Conservation (phyloP, 2,329 filamentous ascomycete genomes). For the Aspergillus fijiensis region DNA sequence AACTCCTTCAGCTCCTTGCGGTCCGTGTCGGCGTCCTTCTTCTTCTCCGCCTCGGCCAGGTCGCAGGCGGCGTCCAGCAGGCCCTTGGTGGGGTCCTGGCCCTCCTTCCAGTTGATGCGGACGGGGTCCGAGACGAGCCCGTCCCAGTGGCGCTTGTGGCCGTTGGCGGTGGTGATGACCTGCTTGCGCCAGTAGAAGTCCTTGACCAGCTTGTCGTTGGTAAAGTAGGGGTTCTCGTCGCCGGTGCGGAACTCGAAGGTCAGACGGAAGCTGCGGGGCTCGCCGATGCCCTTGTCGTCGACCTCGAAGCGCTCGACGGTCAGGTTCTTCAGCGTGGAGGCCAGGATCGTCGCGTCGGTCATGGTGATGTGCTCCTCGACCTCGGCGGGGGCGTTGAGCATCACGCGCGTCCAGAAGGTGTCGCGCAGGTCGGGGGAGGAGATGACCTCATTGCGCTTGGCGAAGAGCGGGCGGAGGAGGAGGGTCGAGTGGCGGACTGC, state of each 20-base stretch:
- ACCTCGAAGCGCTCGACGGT: slow-evolving; percentile 80
- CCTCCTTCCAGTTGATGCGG: slow-evolving; percentile 81
- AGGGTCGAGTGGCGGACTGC: slow-evolving; percentile 71
- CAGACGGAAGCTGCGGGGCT: slow-evolving; percentile 77
- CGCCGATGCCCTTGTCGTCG: slow-evolving; percentile 57
- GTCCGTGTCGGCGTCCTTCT: slow-evolving; percentile 38
- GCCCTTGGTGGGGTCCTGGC: slow-evolving; percentile 79
- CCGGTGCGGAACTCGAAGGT: slow-evolving; percentile 67
- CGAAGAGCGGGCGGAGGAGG: slow-evolving; percentile 69
- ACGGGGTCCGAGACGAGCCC: slow-evolving; percentile 88
- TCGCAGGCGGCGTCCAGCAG: slow-evolving; percentile 71
- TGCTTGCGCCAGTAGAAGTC: slow-evolving; percentile 80
- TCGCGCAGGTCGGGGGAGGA: slow-evolving; percentile 57
- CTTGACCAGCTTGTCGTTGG: slow-evolving; percentile 78
- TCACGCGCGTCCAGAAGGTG: slow-evolving; percentile 92
- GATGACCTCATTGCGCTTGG: slow-evolving; percentile 70
- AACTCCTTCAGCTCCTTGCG: slow-evolving; percentile 54
- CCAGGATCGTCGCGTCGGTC: slow-evolving; percentile 68
- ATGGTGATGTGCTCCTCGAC: slow-evolving; percentile 87
- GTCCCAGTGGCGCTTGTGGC: slow-evolving; percentile 59
- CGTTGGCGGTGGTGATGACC: slow-evolving; percentile 43
- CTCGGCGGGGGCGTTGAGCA: slow-evolving; percentile 81
- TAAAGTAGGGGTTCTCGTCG: slow-evolving; percentile 75
- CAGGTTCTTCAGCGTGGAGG: slow-evolving; percentile 65
- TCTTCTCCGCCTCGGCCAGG: slow-evolving; percentile 65